Conservation (phyloP, 352 stramenopile genomes). For the Pythium myriotylum region DNA sequence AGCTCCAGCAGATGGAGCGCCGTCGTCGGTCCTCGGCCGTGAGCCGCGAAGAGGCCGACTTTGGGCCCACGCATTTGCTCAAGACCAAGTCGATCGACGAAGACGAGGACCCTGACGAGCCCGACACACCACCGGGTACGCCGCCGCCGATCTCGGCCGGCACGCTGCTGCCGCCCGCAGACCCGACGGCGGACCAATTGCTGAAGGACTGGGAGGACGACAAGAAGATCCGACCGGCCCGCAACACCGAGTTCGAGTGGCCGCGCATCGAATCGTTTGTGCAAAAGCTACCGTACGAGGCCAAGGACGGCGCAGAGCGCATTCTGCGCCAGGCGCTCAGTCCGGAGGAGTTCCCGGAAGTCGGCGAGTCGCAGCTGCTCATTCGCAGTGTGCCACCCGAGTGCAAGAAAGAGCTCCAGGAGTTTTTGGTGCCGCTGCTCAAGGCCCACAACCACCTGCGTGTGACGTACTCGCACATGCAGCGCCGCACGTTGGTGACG, state of each 20-base stretch:
- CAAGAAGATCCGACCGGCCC: slow-evolving; percentile 50
- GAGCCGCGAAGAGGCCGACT: slow-evolving; percentile 45
- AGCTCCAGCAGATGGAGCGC: slow-evolving; percentile 67
- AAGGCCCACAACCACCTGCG: slow-evolving; percentile 72
- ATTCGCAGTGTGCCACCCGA: slow-evolving; percentile 55
- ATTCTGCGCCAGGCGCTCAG: slow-evolving; percentile 60
- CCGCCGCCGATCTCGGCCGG: slow-evolving; percentile 69
- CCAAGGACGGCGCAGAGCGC: slow-evolving; percentile 62
- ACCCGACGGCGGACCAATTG: slow-evolving; percentile 61
- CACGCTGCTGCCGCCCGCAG: slow-evolving; percentile 46
- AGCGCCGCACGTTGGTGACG: slow-evolving; percentile 74
- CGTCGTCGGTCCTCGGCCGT: slow-evolving; percentile 51
- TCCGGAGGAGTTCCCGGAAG: slow-evolving; percentile 39
- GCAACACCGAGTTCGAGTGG: slow-evolving; percentile 48
- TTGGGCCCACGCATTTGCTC: slow-evolving; percentile 50
- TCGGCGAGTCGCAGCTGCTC: slow-evolving; percentile 74
- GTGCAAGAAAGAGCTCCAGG: slow-evolving; percentile 54
- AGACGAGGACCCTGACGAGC: slow-evolving; percentile 45
- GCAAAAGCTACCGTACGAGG: slow-evolving; percentile 67
- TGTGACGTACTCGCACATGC: slow-evolving; percentile 67
- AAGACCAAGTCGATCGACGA: slow-evolving; percentile 31
- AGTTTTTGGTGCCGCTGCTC: slow-evolving; percentile 70
- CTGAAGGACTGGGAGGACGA: slow-evolving; percentile 73
- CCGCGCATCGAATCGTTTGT: slow-evolving; percentile 50
- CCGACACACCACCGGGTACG: slow-evolving; percentile 73